phyloP scores from a whole-genome alignment of 331 rosid genomes.

The Telfairia occidentalis region DNA sequence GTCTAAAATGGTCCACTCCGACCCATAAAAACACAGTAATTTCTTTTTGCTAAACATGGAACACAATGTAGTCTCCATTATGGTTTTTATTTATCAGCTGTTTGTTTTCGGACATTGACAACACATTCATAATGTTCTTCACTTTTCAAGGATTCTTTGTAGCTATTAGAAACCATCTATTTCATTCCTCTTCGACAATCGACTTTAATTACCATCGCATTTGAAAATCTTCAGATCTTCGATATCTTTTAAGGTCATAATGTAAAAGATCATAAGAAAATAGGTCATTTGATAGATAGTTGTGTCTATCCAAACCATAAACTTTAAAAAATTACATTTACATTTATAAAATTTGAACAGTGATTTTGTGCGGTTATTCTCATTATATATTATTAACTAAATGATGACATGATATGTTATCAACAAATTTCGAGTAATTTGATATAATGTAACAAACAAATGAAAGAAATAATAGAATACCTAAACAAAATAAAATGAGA shows the following conservation, averaged over 20 bases:
- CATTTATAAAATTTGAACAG: neutral
- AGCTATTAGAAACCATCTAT: neutral
- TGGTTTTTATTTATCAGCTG: neutral
- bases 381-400: no score
- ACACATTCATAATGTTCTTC: neutral
- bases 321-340: neutral
- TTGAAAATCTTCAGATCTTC: neutral
- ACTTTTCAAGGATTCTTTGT: neutral
- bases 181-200: neutral
- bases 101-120: neutral
- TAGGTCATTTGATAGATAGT: neutral
- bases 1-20: constrained; percentile 10
- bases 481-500: no score
- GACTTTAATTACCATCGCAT: neutral
- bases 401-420: neutral
- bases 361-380: no score
- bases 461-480: no score
- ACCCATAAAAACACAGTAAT: neutral
- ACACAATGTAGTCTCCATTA: neutral
- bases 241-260: neutral
- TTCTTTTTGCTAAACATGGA: neutral
- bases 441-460: no score
- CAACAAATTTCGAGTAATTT: no score
- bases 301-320: neutral
- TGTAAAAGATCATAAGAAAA: neutral